These are phyloP conservation scores for Metarhizium anisopliae DNA, from an alignment of 2,329 filamentous ascomycete species.

Conservation along the genomic window DNA sequence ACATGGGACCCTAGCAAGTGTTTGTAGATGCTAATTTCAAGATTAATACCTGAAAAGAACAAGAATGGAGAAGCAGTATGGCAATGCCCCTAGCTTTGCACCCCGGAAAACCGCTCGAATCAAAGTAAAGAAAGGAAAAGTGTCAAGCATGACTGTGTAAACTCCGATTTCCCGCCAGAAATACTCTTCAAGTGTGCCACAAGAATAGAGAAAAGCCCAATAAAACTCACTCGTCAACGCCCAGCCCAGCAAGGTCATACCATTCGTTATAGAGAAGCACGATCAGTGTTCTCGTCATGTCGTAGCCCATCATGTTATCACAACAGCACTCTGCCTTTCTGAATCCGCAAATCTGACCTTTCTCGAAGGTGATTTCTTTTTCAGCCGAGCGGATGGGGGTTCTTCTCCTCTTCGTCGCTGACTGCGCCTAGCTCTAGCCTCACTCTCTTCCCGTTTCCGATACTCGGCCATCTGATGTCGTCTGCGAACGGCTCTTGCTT, in stretches of 20 bases:
- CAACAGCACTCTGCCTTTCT: constrained; percentile 23
- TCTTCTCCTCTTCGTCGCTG: constrained; percentile 35
- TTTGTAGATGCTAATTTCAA: not conserved
- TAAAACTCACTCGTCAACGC: not conserved
- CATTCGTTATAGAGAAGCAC: not conserved
- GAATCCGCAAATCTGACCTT: constrained; percentile 33
- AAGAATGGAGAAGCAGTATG: not conserved
- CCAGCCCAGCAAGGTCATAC: not conserved
- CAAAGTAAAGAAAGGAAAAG: not conserved
- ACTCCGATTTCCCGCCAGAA: not conserved
- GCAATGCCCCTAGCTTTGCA: not conserved
- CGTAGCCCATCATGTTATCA: constrained; percentile 20
- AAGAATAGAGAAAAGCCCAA: not conserved
- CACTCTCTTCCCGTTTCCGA: constrained; percentile 49
- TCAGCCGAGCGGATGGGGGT: constrained; percentile 14
- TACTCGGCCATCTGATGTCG: constrained; percentile 55
- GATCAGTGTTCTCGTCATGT: not conserved
- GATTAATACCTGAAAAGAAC: not conserved
- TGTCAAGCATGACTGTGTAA: not conserved
- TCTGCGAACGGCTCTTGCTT: constrained; percentile 46
- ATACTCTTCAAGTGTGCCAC: not conserved
- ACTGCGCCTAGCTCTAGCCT: constrained; percentile 48
- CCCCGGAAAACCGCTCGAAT: not conserved
- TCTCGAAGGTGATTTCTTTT: constrained; percentile 19
- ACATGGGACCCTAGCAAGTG: not conserved